These are phyloP conservation scores for Withania somnifera DNA, from an alignment of 305 asterid genomes.

Conservation along the genomic window DNA sequence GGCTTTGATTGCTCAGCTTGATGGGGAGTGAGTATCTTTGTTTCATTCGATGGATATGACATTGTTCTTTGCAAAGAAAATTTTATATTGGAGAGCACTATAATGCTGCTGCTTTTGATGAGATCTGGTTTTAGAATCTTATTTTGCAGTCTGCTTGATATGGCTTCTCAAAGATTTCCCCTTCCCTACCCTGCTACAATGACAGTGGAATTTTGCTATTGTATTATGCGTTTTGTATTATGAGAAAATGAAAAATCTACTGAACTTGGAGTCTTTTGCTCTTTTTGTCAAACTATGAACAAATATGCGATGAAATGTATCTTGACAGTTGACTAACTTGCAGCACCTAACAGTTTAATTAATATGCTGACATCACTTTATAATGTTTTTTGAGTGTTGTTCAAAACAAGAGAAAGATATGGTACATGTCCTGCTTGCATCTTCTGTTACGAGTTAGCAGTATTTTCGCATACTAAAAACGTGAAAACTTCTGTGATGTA, in stretches of 20 bases:
- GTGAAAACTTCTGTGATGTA: neutral
- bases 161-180: neutral
- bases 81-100: neutral
- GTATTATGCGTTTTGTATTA: neutral
- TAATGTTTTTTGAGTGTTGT: neutral
- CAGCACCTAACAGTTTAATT: neutral
- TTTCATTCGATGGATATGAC: neutral
- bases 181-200: neutral
- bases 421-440: neutral
- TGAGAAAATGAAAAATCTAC: neutral
- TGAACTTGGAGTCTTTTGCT: neutral
- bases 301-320: neutral
- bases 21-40: slow-evolving; percentile 77
- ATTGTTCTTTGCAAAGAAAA: neutral
- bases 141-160: neutral
- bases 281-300: neutral
- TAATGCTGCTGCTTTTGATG: neutral
- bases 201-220: neutral
- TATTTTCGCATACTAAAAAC: neutral
- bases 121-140: neutral
- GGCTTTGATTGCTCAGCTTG: slow-evolving; percentile 90
- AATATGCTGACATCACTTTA: neutral
- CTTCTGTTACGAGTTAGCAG: neutral
- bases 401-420: neutral
- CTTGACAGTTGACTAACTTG: neutral